Percentiles rank a stretch among this genome's conserved stretches.
Conservation (phyloP, 129 eudicot species). For the Flaveria bidentis region DNA sequence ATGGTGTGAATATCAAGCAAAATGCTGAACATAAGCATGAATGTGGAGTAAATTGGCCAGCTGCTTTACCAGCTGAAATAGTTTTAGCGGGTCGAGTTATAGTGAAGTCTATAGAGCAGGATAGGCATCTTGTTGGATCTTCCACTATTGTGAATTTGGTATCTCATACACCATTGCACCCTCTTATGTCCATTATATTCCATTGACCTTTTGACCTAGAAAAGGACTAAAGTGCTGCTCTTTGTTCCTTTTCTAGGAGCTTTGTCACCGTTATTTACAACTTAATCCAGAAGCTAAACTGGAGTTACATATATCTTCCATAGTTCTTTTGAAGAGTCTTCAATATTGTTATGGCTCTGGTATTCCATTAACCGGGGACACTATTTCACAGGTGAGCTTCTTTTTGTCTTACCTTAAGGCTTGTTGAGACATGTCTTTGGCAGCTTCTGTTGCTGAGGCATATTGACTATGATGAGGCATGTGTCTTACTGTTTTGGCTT, state of each 20-base stretch:
- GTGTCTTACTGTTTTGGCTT: neutral
- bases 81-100: conserved; percentile 79
- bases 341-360: conserved; percentile 41
- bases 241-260: conserved; percentile 53
- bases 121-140: conserved; percentile 32
- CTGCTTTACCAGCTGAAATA: conserved; percentile 75
- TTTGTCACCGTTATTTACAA: conserved; percentile 66
- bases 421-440: neutral
- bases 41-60: conserved; percentile 92
- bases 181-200: conserved; percentile 21
- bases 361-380: conserved; percentile 43
- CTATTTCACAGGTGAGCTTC: conserved; percentile 56
- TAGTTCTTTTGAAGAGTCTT: conserved; percentile 65
- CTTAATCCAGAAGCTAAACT: conserved; percentile 58
- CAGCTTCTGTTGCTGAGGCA: neutral
- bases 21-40: conserved; percentile 74
- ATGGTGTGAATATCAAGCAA: conserved; percentile 29
- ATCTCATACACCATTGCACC: conserved; percentile 9
- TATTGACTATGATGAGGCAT: neutral
- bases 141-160: conserved; percentile 54
- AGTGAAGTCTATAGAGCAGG: conserved; percentile 50
- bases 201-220: neutral
- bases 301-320: conserved; percentile 73
- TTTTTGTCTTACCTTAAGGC: neutral
- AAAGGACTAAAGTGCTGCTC: conserved; percentile 17